These are phyloP conservation scores for Apiospora pterosperma DNA, from an alignment of 2,329 filamentous ascomycete genomes.

Conservation along the genomic window DNA sequence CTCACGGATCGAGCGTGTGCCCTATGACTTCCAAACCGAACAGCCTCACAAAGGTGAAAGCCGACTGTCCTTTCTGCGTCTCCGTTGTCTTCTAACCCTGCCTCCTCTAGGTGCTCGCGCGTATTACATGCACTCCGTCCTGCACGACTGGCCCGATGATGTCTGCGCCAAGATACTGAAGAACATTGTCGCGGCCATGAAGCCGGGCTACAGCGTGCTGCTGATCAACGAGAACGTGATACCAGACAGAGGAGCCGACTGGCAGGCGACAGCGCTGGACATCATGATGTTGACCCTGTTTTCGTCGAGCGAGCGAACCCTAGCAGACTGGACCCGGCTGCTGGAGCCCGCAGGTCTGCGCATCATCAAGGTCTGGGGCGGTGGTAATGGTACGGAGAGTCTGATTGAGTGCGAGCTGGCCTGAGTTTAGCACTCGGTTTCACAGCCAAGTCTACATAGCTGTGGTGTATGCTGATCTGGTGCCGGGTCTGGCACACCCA, in stretches of 20 bases:
- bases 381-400: constrained; percentile 30
- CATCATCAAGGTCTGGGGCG: constrained; percentile 30
- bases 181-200: constrained; percentile 17
- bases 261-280: constrained; percentile 33
- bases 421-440: no score
- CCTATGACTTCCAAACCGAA: constrained; percentile 42
- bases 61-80: neutral
- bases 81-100: no score
- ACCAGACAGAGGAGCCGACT: constrained; percentile 26
- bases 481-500: no score
- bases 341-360: constrained; percentile 30
- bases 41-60: constrained; percentile 39
- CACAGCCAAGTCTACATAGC: no score
- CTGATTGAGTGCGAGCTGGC: constrained; percentile 31
- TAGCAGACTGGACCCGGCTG: constrained; percentile 30
- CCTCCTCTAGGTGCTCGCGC: constrained; percentile 21
- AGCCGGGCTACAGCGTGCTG: neutral
- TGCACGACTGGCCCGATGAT: constrained; percentile 35
- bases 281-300: constrained; percentile 33
- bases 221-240: constrained; percentile 13
- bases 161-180: constrained; percentile 20
- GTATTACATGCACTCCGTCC: constrained; percentile 34
- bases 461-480: no score
- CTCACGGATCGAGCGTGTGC: constrained; percentile 29
- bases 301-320: constrained; percentile 30